Percentiles rank a stretch among this genome's conserved stretches.
Conservation (phyloP, 1,284 basidiomycete genomes). For the Ceratobasidium sp. region DNA sequence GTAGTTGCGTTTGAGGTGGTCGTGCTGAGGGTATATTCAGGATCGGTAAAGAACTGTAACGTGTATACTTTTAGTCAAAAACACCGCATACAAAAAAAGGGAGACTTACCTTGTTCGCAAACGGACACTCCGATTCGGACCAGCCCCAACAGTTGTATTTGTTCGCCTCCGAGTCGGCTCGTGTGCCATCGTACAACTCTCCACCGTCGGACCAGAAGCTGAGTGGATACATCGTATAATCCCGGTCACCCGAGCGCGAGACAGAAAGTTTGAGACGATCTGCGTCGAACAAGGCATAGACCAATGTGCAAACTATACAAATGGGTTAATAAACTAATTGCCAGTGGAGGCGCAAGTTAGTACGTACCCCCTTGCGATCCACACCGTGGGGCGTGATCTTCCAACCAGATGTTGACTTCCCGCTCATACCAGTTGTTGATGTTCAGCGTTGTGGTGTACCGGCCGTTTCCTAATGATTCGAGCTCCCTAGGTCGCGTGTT, state of each 20-base stretch:
- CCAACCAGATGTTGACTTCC: not conserved
- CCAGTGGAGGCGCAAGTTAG: not conserved
- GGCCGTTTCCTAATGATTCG: not conserved
- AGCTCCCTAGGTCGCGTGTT: not conserved
- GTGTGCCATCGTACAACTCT: slow-evolving; percentile 6
- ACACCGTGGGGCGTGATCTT: slow-evolving; percentile 13
- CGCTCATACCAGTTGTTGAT: not conserved
- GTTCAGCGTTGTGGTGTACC: not conserved
- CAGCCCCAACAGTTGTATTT: slow-evolving; percentile 40
- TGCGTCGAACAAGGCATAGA: not conserved
- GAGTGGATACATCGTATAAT: slow-evolving; percentile 29
- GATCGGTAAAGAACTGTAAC: not conserved
- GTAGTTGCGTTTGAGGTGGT: not conserved
- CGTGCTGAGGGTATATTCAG: not conserved
- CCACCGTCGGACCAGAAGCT: slow-evolving; percentile 36
- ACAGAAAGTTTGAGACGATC: not conserved
- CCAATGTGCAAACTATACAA: not conserved
- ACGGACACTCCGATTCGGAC: not conserved
- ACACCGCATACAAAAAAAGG: not conserved
- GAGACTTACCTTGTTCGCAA: slow-evolving; percentile 17
- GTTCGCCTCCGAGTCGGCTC: not conserved
- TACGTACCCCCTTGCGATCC: slow-evolving; percentile 1
- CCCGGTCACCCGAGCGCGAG: slow-evolving; percentile 4
- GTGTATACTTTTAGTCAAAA: not conserved
- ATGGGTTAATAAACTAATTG: not conserved